Conservation (phyloP, 768 basidiomycete genomes). For the Paxillus rubicundulus region DNA sequence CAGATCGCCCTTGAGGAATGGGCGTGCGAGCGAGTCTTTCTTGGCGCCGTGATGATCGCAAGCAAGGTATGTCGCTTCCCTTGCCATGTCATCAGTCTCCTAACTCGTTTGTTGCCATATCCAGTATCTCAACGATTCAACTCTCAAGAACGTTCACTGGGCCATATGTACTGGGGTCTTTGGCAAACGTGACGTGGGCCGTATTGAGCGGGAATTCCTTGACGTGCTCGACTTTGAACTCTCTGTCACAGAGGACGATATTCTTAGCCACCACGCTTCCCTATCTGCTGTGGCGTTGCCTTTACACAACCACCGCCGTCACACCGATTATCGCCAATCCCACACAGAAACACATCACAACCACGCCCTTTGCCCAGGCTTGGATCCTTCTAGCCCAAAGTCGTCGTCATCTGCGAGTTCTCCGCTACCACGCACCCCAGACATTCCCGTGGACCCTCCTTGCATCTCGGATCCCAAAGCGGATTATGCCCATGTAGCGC, state of each 20-base stretch:
- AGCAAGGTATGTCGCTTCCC: constrained; percentile 59
- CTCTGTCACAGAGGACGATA: constrained; percentile 58
- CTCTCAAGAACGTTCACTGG: constrained; percentile 90
- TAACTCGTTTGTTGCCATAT: constrained; percentile 1
- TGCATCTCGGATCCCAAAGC: constrained; percentile 20
- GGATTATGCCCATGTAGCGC: constrained; percentile 26
- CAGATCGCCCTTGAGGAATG: constrained; percentile 81
- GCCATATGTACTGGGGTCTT: constrained; percentile 81
- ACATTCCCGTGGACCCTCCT: constrained; percentile 20
- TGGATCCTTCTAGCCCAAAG: constrained; percentile 42
- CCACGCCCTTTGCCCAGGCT: constrained; percentile 37
- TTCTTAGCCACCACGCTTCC: constrained; percentile 46
- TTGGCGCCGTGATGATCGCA: constrained; percentile 84
- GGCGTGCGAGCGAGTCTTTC: constrained; percentile 88
- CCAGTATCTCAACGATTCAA: constrained; percentile 84
- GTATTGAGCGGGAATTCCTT: constrained; percentile 80
- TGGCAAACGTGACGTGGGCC: constrained; percentile 75
- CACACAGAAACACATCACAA: constrained; percentile 19
- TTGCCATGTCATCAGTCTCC: constrained; percentile 10
- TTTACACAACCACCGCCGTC: constrained; percentile 26
- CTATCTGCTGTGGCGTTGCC: constrained; percentile 30
- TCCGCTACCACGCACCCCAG: constrained; percentile 33
- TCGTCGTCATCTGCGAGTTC: constrained; percentile 37
- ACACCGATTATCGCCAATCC: constrained; percentile 20
- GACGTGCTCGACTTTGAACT: constrained; percentile 79